Conservation (phyloP, 1,139 yeast genomes). For the Kazachstania sp. region DNA sequence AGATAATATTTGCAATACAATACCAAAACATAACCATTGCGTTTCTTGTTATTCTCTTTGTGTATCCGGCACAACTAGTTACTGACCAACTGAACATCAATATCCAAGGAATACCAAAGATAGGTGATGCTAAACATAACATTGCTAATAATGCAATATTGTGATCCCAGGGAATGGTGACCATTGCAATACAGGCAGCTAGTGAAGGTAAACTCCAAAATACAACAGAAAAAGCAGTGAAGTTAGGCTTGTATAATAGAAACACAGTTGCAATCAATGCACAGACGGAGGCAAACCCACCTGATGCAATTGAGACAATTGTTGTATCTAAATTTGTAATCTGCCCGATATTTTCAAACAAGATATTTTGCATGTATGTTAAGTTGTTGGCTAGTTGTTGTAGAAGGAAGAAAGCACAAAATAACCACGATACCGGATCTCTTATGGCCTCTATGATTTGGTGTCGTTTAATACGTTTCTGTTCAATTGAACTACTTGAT, state of each 20-base stretch:
- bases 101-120: constrained; percentile 38
- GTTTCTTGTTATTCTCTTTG: constrained; percentile 37
- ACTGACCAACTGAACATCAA: constrained; percentile 36
- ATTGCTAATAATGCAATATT: constrained; percentile 39
- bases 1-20: constrained; percentile 37
- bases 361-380: constrained; percentile 40
- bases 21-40: constrained; percentile 36
- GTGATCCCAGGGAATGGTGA: constrained; percentile 35
- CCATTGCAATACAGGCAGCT: constrained; percentile 40
- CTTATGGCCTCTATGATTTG: constrained; percentile 40
- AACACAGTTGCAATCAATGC: constrained; percentile 31
- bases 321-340: constrained; percentile 40
- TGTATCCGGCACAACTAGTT: constrained; percentile 35
- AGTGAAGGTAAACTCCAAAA: constrained; percentile 39
- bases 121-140: constrained; percentile 35
- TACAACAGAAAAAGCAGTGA: constrained; percentile 33
- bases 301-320: constrained; percentile 45
- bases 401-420: constrained; percentile 35
- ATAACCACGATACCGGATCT: constrained; percentile 43
- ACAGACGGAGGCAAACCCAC: constrained; percentile 37
- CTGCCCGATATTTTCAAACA: constrained; percentile 38
- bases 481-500: constrained; percentile 39
- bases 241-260: constrained; percentile 16
- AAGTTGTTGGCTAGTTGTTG: constrained; percentile 42
- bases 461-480: constrained; percentile 36